phyloP scores from a whole-genome alignment of 2,329 filamentous ascomycete genomes.

The Cladosporium sp. region DNA sequence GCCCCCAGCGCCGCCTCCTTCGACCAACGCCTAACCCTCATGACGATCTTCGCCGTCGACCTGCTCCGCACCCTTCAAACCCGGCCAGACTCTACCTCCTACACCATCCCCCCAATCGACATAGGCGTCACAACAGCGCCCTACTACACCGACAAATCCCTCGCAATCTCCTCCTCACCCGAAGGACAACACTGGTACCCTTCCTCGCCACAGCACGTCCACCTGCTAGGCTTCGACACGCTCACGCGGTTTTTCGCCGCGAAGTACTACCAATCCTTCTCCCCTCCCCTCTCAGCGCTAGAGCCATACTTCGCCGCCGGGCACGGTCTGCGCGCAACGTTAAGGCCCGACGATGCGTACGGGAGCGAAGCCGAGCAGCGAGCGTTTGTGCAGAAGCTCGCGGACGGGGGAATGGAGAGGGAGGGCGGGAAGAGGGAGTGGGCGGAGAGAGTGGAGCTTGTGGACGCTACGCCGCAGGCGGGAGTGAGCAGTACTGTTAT shows the following conservation, averaged over 20 bases:
- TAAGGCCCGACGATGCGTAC: slow-evolving; percentile 64
- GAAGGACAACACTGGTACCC: slow-evolving; percentile 40
- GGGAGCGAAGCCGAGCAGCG: slow-evolving; percentile 59
- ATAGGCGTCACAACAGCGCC: slow-evolving; percentile 71
- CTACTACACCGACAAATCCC: slow-evolving; percentile 73
- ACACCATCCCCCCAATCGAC: slow-evolving; percentile 50
- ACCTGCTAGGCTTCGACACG: slow-evolving; percentile 76
- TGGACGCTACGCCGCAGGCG: slow-evolving; percentile 52
- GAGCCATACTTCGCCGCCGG: slow-evolving; percentile 62
- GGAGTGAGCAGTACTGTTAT: slow-evolving; percentile 64
- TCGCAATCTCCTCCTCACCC: slow-evolving; percentile 52
- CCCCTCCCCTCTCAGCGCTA: slow-evolving; percentile 56
- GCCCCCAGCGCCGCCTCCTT: slow-evolving; percentile 68
- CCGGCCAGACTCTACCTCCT: background rate
- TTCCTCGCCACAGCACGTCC: slow-evolving; percentile 56
- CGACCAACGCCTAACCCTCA: slow-evolving; percentile 68
- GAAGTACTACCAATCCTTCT: slow-evolving; percentile 62
- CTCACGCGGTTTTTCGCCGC: slow-evolving; percentile 72
- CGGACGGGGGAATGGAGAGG: slow-evolving; percentile 48
- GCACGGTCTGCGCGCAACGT: slow-evolving; percentile 64
- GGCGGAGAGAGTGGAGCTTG: slow-evolving; percentile 62
- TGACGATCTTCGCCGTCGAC: slow-evolving; percentile 68
- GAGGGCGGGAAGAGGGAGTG: slow-evolving; percentile 61
- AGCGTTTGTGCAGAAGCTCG: slow-evolving; percentile 56
- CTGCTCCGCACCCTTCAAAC: slow-evolving; percentile 36